phyloP scores from a whole-genome alignment of 257 asterid species.

The Fraxinus quadrangulata region DNA sequence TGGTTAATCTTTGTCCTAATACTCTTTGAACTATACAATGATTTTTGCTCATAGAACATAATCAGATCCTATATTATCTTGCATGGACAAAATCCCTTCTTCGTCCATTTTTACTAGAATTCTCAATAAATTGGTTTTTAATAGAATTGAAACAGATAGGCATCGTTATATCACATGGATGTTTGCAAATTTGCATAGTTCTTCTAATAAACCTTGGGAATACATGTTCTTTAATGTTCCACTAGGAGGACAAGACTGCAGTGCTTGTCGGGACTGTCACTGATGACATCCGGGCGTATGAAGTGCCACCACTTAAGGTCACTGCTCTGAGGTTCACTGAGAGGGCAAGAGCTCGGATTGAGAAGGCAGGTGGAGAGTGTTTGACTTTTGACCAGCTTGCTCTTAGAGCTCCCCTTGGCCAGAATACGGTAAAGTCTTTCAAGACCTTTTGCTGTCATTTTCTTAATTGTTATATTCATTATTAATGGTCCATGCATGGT shows the following conservation, averaged over 20 bases:
- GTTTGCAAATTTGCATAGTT: not conserved
- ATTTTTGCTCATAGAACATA: not conserved
- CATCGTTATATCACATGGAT: not conserved
- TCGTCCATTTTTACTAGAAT: not conserved
- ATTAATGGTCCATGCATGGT: not conserved
- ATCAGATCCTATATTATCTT: not conserved
- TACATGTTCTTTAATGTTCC: not conserved
- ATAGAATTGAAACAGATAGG: not conserved
- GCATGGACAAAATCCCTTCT: not conserved
- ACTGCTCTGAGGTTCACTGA: conserved; percentile 47
- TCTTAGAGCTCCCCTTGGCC: conserved; percentile 45
- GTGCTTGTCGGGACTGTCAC: conserved; percentile 46
- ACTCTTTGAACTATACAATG: not conserved
- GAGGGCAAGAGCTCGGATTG: conserved; percentile 43
- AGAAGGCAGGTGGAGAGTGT: conserved; percentile 50
- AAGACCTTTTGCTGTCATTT: not conserved
- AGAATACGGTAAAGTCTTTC: conserved; percentile 34
- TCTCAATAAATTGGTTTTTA: not conserved
- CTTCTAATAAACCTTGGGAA: not conserved
- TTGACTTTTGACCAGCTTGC: conserved; percentile 48
- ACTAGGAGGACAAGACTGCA: conserved; percentile 40
- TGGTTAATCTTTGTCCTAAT: no score
- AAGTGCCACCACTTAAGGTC: conserved; percentile 36
- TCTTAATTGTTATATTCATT: not conserved
- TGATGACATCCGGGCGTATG: conserved; percentile 34